These are phyloP conservation scores for Heterobasidion irregulare DNA, from an alignment of 1,284 basidiomycete species.

Conservation along the genomic window DNA sequence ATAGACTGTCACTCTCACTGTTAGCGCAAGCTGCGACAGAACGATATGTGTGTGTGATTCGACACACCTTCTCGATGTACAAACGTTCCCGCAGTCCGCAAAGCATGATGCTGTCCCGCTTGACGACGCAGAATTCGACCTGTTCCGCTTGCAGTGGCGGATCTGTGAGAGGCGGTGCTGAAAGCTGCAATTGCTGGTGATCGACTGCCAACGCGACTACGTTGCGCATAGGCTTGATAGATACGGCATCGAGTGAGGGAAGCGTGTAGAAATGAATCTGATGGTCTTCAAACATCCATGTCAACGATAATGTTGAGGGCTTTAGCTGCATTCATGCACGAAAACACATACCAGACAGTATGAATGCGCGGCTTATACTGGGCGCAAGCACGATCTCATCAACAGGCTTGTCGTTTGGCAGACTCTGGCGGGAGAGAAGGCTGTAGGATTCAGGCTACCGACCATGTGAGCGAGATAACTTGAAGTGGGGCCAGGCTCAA, in stretches of 20 bases:
- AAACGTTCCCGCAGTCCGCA: conserved; percentile 59
- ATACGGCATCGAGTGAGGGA: conserved; percentile 69
- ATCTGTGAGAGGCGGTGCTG: conserved; percentile 33
- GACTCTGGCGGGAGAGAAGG: conserved; percentile 56
- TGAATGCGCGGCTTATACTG: conserved; percentile 60
- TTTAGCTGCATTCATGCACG: conserved; percentile 3
- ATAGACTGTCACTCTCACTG: conserved; percentile 25
- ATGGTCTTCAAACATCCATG: conserved; percentile 39
- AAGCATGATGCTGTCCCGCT: conserved; percentile 59
- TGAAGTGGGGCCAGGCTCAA: conserved; percentile 10
- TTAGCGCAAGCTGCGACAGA: background rate
- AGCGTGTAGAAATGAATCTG: conserved; percentile 75
- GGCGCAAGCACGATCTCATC: conserved; percentile 75
- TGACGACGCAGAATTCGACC: conserved; percentile 75
- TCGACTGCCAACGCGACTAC: conserved; percentile 77
- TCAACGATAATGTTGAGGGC: background rate
- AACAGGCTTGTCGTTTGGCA: conserved; percentile 57
- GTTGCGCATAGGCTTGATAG: conserved; percentile 73
- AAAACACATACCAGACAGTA: conserved; percentile 54
- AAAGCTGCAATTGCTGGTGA: conserved; percentile 60
- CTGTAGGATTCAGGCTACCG: conserved; percentile 54
- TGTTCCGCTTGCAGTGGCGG: conserved; percentile 30
- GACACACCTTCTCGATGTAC: conserved; percentile 48
- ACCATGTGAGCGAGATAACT: background rate
- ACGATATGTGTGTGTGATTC: background rate